Percentiles rank a stretch among this genome's conserved stretches.
phyloP scores from a whole-genome alignment of 2,329 filamentous ascomycete species.

The Botrytis tulipae region DNA sequence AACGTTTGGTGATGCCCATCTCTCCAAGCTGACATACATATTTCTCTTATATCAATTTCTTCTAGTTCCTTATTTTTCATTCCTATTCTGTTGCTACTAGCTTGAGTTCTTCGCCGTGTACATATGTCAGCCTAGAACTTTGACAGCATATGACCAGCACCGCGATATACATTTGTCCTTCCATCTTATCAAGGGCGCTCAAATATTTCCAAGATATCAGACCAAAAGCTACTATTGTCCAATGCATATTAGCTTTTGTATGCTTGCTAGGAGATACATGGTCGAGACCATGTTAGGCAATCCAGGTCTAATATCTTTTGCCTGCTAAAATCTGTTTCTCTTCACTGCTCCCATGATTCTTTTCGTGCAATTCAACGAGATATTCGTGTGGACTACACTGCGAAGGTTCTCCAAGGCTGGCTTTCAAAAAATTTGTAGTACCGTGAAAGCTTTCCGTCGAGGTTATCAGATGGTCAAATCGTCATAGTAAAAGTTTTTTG shows the following conservation, averaged over 20 bases:
- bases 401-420: not conserved
- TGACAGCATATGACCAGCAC: not conserved
- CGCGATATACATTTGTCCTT: not conserved
- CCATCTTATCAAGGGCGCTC: not conserved
- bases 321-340: not conserved
- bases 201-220: not conserved
- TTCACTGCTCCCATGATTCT: not conserved
- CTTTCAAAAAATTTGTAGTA: not conserved
- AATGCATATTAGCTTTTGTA: not conserved
- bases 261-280: not conserved
- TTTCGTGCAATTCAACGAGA: not conserved
- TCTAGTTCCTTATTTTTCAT: not conserved
- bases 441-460: not conserved
- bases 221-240: not conserved
- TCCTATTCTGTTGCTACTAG: not conserved
- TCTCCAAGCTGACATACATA: too few species aligned
- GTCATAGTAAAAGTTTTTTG: not conserved
- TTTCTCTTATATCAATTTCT: not conserved
- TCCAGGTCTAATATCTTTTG: not conserved
- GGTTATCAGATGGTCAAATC: not conserved
- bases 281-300: not conserved
- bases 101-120: not conserved
- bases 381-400: not conserved
- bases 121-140: not conserved
- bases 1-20: not conserved